Percentiles rank a stretch among this genome's conserved stretches.
Conservation (phyloP, 768 basidiomycete species). For the Russula vinacea region DNA sequence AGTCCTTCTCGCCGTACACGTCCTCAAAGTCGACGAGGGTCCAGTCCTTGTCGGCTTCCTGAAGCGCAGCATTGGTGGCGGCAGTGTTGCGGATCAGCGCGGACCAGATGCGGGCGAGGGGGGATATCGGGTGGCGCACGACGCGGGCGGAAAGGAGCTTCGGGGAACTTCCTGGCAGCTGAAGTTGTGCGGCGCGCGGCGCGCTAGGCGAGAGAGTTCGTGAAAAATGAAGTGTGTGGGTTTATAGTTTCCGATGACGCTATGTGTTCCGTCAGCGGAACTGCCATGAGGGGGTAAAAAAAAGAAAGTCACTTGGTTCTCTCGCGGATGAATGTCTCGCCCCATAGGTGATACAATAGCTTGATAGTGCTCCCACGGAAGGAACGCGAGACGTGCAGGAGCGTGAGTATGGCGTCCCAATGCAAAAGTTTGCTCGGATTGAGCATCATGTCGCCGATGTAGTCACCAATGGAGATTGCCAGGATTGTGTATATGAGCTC, state of each 20-base stretch:
- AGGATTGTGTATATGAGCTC: conserved; percentile 25
- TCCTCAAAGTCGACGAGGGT: conserved; percentile 13
- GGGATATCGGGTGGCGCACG: conserved; percentile 28
- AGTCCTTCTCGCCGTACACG: conserved; percentile 20
- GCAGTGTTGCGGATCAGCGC: conserved; percentile 21
- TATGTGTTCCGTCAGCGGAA: conserved; percentile 13
- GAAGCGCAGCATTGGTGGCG: conserved; percentile 17
- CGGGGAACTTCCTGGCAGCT: conserved; percentile 6
- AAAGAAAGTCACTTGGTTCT: conserved; percentile 9
- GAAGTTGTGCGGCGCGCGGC: conserved; percentile 13
- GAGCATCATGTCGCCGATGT: conserved; percentile 24
- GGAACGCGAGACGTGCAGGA: conserved; percentile 26
- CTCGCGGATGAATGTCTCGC: conserved; percentile 28
- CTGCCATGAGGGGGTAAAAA: no score
- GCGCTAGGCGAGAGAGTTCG: conserved; percentile 16
- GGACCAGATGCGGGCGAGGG: conserved; percentile 29
- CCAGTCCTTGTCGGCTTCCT: conserved; percentile 15
- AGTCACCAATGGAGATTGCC: conserved; percentile 23
- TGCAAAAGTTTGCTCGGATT: conserved; percentile 11
- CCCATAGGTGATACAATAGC: conserved; percentile 26
- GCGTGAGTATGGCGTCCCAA: conserved; percentile 22
- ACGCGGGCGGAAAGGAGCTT: conserved; percentile 23
- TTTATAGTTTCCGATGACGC: conserved; percentile 26
- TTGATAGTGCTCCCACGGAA: conserved; percentile 26
- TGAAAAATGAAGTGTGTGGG: conserved; percentile 22